A percentile compares a stretch with the other conserved stretches of the same genome.
These are phyloP conservation scores for Cyathus olla DNA, from an alignment of 1,284 basidiomycete species.

Conservation along the genomic window DNA sequence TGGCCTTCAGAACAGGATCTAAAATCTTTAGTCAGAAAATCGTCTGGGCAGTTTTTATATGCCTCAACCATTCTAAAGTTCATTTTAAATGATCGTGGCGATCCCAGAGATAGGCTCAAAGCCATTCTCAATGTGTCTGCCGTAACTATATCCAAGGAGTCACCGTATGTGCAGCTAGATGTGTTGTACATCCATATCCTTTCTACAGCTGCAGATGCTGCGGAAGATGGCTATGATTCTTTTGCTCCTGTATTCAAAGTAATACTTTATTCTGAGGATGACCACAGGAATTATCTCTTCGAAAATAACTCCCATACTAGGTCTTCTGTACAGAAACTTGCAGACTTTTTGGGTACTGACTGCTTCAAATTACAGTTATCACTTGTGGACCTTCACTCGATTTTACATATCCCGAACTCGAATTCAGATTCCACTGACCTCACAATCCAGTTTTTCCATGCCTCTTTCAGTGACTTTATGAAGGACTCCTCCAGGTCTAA, in stretches of 20 bases:
- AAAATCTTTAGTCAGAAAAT: background rate
- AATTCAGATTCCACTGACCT: background rate
- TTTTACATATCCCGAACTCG: background rate
- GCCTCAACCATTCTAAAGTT: background rate
- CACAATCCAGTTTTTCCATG: background rate
- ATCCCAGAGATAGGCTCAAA: background rate
- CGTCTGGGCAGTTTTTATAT: constrained; percentile 3
- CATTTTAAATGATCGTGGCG: background rate
- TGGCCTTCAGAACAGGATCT: background rate
- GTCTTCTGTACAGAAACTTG: no score
- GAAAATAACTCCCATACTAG: no score
- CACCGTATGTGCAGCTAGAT: background rate
- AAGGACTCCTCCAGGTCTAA: background rate
- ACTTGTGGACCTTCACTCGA: background rate
- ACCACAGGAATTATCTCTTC: background rate
- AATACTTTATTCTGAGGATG: background rate
- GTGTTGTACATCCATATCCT: background rate
- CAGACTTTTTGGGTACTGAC: no score
- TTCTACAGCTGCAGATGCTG: background rate
- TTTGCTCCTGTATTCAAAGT: background rate
- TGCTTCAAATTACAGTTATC: no score
- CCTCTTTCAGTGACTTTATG: background rate
- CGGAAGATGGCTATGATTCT: background rate
- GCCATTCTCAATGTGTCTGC: background rate
- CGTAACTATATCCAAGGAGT: background rate